Evolutionary conservation across 768 basidiomycete species (phyloP), one percentile per base, ranked within the genome.

Genomic region (Dacryopinax spathularia): DNA sequence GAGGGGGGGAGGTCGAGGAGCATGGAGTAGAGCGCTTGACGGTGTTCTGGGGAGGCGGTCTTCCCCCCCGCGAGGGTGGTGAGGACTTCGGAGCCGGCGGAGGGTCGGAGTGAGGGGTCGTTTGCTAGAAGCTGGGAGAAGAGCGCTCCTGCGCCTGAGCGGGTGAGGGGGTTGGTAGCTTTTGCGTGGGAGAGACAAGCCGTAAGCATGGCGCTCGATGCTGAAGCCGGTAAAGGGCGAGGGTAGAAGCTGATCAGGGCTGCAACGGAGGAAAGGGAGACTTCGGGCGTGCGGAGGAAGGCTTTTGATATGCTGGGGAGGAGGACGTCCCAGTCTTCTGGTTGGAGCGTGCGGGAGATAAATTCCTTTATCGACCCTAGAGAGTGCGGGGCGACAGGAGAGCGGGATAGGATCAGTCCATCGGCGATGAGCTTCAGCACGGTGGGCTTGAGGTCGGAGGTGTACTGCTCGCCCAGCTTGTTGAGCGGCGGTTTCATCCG

Each of bases 21-120:
- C 85, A 98, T 91, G 0, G 82, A 79, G 74, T 91, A 94, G 9
- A 98, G 77, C 0, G 87, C 78, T 3, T 84, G 72, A 18, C 94
- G 84, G 71, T 98, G 92, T 63, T 95, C 95, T 1, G 88, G 81
- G 1, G 91, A 91, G 0, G 85, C 76, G 0, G 92, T 89, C 77
- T 96, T 99, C 22, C 91, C 88, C 0, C 85, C 73, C 68, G 87
- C 85, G 1, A 91, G 88, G 0, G 91, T 78, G n/a, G 77, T 75
- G 10, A 92, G 75, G 3, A 92, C 73, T 66, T 95, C 91, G 9
- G 77, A 77, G 1, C 85, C 79, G 12, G 84, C 79, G 7, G 67
- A 66, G 63, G 15, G 71, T 65, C 13, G 72, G 63, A 63, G 73
- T 65, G 66, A 74, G 66, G 35, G 18, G 5, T 60, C 63, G 10